Conservation (phyloP, 202 grass and related monocot genomes). For the Bolboschoenoplectus hybrid region DNA sequence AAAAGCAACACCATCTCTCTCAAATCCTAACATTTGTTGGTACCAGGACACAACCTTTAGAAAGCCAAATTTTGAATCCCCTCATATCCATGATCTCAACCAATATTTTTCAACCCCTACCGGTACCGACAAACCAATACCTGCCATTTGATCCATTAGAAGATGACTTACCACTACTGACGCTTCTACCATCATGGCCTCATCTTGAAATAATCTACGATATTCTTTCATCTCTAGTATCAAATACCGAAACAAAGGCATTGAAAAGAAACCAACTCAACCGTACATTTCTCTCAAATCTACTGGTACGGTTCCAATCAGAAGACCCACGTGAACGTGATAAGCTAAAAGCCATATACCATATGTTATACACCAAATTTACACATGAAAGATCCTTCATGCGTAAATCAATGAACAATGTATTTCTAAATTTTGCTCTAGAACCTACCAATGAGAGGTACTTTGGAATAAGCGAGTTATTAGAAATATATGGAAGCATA, state of each 20-base stretch:
- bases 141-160: conserved; percentile 41
- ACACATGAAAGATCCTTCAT: conserved; percentile 71
- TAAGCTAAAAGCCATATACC: conserved; percentile 66
- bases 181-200: conserved; percentile 57
- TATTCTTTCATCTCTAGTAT: conserved; percentile 52
- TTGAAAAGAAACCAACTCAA: conserved; percentile 58
- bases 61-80: conserved; percentile 50
- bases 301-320: conserved; percentile 63
- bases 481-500: conserved; percentile 94
- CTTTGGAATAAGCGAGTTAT: conserved; percentile 61
- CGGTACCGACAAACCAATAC: conserved; percentile 47
- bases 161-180: conserved; percentile 39
- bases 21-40: conserved; percentile 53
- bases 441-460: conserved; percentile 46
- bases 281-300: conserved; percentile 51
- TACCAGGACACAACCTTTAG: conserved; percentile 33
- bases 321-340: conserved; percentile 84
- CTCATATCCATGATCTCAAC: conserved; percentile 58
- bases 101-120: conserved; percentile 72
- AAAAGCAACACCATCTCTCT: conserved; percentile 53
- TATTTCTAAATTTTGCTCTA: conserved; percentile 47
- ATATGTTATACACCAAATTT: conserved; percentile 78
- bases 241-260: conserved; percentile 34
- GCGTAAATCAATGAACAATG: conserved; percentile 61
- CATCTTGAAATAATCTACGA: conserved; percentile 67